Evolutionary conservation across 108 stramenopile species (phyloP).

Genomic region (Pseudonitzschia pungens): DNA sequence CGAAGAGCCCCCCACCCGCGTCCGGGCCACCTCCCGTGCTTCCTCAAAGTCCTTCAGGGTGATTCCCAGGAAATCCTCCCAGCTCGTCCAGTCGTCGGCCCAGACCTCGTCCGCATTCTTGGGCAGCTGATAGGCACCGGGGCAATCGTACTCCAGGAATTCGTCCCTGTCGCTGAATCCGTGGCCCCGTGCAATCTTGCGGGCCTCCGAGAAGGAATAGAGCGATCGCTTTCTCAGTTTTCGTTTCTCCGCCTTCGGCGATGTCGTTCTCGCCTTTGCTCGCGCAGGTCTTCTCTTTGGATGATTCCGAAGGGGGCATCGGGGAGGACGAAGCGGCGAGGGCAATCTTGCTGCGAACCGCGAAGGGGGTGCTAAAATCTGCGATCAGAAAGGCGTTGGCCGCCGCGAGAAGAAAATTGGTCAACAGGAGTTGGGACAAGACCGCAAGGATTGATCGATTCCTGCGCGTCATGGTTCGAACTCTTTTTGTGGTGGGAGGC

Average conservation of each 20-base stretch:
- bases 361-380: not conserved
- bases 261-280: not conserved
- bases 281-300: not conserved
- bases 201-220: slow-evolving; percentile 62
- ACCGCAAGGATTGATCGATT: not conserved
- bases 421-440: not conserved
- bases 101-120: slow-evolving; percentile 74
- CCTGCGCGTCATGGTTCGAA: no score
- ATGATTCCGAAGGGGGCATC: not conserved
- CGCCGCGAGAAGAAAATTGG: not conserved
- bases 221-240: slow-evolving; percentile 20
- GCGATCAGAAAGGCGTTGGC: not conserved
- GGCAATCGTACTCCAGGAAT: slow-evolving; percentile 64
- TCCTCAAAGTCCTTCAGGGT: slow-evolving; percentile 24
- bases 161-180: slow-evolving; percentile 62
- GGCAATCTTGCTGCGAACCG: no score
- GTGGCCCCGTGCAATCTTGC: slow-evolving; percentile 63
- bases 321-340: not conserved
- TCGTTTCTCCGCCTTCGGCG: not conserved
- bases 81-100: slow-evolving; percentile 61
- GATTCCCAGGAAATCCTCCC: slow-evolving; percentile 76
- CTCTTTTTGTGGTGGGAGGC: no score
- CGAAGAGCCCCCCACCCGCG: slow-evolving; percentile 6
- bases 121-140: slow-evolving; percentile 74
- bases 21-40: slow-evolving; percentile 45